Conservation (phyloP, 208 protist species). For the Spongospora subterranea region DNA sequence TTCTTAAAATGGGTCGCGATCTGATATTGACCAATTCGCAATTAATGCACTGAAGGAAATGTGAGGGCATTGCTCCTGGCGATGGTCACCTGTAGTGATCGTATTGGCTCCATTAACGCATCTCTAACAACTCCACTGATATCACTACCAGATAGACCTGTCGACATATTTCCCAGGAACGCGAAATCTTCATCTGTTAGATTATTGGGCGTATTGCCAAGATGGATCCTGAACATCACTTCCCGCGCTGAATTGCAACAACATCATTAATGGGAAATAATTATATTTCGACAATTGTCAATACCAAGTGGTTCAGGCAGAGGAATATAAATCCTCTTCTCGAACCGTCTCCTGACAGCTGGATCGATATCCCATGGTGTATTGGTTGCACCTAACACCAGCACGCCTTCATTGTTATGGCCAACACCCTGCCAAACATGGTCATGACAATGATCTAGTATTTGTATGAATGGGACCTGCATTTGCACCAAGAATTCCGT, state of each 20-base stretch:
- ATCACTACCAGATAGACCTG: conserved; percentile 59
- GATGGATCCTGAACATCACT: conserved; percentile 54
- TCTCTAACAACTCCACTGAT: conserved; percentile 66
- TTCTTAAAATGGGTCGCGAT: conserved; percentile 71
- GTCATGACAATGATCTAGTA: neutral
- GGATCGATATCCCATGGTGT: conserved; percentile 85
- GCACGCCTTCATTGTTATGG: conserved; percentile 67
- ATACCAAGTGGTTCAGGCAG: conserved; percentile 73
- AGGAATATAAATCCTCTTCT: conserved; percentile 83
- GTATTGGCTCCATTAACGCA: conserved; percentile 72
- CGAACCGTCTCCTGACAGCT: conserved; percentile 79
- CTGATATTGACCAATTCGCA: conserved; percentile 51
- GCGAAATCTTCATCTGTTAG: conserved; percentile 55
- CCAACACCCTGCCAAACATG: conserved; percentile 65
- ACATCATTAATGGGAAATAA: neutral
- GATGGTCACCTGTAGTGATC: conserved; percentile 58
- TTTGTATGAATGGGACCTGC: conserved; percentile 70
- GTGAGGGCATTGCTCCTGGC: neutral
- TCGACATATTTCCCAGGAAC: conserved; percentile 24
- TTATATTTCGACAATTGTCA: neutral
- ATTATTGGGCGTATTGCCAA: conserved; percentile 55
- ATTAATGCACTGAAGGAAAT: neutral
- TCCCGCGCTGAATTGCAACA: conserved; percentile 2
- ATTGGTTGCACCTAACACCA: conserved; percentile 85
- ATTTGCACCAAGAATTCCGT: conserved; percentile 98